Conservation (phyloP, 768 basidiomycete species). For the Leccinum rimulosum region DNA sequence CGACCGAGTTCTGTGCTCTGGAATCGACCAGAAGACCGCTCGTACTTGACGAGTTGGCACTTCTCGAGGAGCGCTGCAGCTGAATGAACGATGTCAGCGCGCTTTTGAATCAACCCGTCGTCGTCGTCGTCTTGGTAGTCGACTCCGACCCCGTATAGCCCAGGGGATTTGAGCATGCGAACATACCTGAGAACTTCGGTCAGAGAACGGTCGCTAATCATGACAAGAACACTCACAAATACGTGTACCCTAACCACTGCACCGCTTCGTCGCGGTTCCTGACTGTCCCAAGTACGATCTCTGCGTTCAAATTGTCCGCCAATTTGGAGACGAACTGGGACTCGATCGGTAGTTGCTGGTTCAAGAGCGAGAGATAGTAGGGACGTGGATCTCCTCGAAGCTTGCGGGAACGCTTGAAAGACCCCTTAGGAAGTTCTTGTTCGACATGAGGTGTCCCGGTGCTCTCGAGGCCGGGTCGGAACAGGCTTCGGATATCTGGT, state of each 20-base stretch:
- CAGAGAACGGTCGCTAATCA: slow-evolving; percentile 9
- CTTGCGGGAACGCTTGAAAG: too few species aligned
- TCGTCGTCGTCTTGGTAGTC: slow-evolving; percentile 90
- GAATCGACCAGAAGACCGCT: slow-evolving; percentile 83
- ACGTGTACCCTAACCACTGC: slow-evolving; percentile 95
- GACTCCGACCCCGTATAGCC: slow-evolving; percentile 80
- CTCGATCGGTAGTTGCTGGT: slow-evolving; percentile 98
- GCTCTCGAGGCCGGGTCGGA: slow-evolving; percentile 93
- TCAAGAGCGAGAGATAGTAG: slow-evolving; percentile 94
- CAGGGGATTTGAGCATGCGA: slow-evolving; percentile 89
- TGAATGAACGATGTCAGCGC: slow-evolving; percentile 90
- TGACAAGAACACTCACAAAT: slow-evolving; percentile 56
- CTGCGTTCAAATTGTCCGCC: slow-evolving; percentile 95
- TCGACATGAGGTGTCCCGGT: too few species aligned
- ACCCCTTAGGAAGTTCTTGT: too few species aligned
- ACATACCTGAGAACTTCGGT: slow-evolving; percentile 61
- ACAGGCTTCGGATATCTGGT: slow-evolving; percentile 86
- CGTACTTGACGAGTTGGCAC: slow-evolving; percentile 92
- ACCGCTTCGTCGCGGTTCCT: slow-evolving; percentile 96
- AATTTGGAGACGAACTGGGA: slow-evolving; percentile 89
- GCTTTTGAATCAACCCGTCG: slow-evolving; percentile 84
- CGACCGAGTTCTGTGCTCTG: slow-evolving; percentile 91
- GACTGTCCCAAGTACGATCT: slow-evolving; percentile 92
- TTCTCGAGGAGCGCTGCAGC: slow-evolving; percentile 94
- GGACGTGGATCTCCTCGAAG: too few species aligned